These are phyloP conservation scores for Saccharum hybrid DNA, from an alignment of 202 grass and related monocot species.

Conservation along the genomic window DNA sequence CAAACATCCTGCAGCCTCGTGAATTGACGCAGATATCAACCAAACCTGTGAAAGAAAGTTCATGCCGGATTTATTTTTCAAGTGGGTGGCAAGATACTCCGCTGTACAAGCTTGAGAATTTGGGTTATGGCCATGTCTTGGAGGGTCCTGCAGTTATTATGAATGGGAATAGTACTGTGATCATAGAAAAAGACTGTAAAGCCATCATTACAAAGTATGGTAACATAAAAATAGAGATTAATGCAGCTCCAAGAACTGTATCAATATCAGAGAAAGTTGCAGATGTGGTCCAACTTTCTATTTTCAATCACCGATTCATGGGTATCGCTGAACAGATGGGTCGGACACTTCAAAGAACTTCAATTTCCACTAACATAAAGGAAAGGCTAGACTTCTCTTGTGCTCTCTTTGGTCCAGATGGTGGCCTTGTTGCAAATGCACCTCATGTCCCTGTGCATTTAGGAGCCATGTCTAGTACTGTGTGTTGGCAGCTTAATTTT, in stretches of 20 bases:
- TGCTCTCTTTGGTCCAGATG: slow-evolving; percentile 93
- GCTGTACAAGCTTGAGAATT: slow-evolving; percentile 79
- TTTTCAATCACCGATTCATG: slow-evolving; percentile 98
- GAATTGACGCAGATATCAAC: slow-evolving; percentile 51
- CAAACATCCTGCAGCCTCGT: slow-evolving; percentile 79
- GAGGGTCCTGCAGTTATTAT: slow-evolving; percentile 87
- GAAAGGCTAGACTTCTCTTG: slow-evolving; percentile 97
- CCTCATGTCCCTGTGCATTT: slow-evolving; percentile 95
- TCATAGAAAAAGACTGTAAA: slow-evolving; percentile 77
- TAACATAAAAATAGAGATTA: slow-evolving; percentile 92
- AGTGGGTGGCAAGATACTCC: slow-evolving; percentile 75
- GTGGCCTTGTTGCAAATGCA: slow-evolving; percentile 96
- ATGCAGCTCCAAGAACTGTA: slow-evolving; percentile 43
- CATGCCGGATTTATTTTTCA: slow-evolving; percentile 76
- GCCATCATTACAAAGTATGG: slow-evolving; percentile 83
- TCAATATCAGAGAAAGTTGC: slow-evolving; percentile 68
- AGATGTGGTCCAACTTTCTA: slow-evolving; percentile 94
- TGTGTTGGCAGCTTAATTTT: slow-evolving; percentile 76
- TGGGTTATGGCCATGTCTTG: slow-evolving; percentile 77
- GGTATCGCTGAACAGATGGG: slow-evolving; percentile 99
- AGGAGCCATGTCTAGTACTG: slow-evolving; percentile 95
- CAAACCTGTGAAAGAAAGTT: slow-evolving; percentile 64
- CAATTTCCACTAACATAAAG: slow-evolving; percentile 98
- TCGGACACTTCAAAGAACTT: slow-evolving; percentile 88
- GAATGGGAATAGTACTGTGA: slow-evolving; percentile 97